A percentile compares a stretch with the other conserved stretches of the same genome.
Conservation (phyloP, 768 basidiomycete species). For the Dioszegia hungarica region DNA sequence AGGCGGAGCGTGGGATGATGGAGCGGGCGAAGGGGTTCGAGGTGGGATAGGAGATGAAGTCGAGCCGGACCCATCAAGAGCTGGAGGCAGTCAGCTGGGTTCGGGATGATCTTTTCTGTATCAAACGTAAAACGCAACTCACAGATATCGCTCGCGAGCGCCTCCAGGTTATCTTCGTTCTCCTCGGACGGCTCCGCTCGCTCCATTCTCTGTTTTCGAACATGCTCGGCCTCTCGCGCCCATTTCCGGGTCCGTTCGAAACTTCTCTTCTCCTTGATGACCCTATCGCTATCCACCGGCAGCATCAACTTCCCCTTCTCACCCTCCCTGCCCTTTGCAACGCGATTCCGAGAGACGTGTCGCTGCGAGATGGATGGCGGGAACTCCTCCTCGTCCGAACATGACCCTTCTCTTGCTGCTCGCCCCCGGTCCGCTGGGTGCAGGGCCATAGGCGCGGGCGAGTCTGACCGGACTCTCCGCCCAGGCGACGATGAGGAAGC, state of each 20-base stretch:
- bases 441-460: background rate
- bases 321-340: background rate
- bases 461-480: background rate
- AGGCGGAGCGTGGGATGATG: background rate
- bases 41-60: background rate
- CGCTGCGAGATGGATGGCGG: conserved; percentile 13
- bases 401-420: background rate
- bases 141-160: background rate
- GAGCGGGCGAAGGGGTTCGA: conserved; percentile 5
- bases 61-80: background rate
- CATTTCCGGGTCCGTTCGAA: conserved; percentile 24
- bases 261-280: conserved; percentile 12
- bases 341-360: background rate
- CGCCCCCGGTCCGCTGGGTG: background rate
- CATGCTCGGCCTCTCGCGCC: conserved; percentile 20
- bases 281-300: background rate
- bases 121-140: too few species aligned
- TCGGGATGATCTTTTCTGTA: too few species aligned
- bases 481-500: conserved; percentile 1
- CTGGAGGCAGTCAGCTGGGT: too few species aligned
- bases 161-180: background rate
- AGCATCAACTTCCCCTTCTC: background rate
- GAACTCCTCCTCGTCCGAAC: background rate
- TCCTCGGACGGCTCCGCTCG: background rate
- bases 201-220: background rate